Base-by-base conservation (phyloP, 208 protist genomes). In the Trypanosoma congolense region DNA sequence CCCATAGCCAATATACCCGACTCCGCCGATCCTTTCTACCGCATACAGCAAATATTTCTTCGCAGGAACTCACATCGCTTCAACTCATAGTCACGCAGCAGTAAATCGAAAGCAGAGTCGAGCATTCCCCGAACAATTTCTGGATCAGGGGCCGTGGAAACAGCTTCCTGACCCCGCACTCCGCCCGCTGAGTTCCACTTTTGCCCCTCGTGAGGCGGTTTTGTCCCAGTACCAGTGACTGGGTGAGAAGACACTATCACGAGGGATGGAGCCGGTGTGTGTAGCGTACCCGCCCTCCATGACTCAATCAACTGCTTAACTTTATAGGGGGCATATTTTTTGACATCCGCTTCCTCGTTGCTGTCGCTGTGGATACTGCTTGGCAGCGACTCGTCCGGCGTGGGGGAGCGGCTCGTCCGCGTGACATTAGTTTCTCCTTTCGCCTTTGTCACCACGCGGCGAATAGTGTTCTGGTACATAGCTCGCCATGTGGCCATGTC, bases 381-480 rank as follows among this genome's bases (percentile, higher is more conserved):
- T 38, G 33, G 33, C 12, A 38, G 33, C 33, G 33, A 38, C 12
- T 6, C 12, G 12, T 6, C 33, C 33, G 33, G 12, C 33, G 12
- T 16, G 33, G 12, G 12, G 12, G 33, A 38, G 12, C 33, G 9
- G 12, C 12, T 12, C 33, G 33, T 6, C 21, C 10, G n/a, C 6
- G 21, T 22, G 42, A 8, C 18, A 19, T 6, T n/a, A 46, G 21
- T n/a, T n/a, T 46, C 10, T 8, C 10, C 6, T n/a, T 19, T 8
- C 21, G 42, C 12, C 21, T 24, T 46, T 19, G 21, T 19, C 18
- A 65, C 19, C 1, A 52, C 31, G 1, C 26, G 45, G n/a, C 61
- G 61, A 38, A 66, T 59, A n/a, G 52, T 66, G 3, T 48, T 28
- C 22, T 59, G 61, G 30, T 66, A 66, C 2, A 21, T 48, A 18